Evolutionary conservation across 495 filamentous ascomycete genomes (phyloP).

Genomic region (Rusavskia elegans): DNA sequence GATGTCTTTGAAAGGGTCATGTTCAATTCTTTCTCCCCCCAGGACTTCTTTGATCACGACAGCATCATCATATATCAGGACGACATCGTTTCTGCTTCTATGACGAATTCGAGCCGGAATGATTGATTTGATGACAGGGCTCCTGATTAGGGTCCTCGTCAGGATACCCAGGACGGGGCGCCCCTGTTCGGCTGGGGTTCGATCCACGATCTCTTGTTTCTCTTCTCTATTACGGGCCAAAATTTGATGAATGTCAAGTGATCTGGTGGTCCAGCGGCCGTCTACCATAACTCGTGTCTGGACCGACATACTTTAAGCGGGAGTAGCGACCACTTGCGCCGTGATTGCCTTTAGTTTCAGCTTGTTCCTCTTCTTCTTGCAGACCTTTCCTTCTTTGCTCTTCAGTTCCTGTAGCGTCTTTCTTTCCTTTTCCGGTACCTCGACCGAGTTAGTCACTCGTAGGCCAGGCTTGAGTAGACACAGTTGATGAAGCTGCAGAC

Average conservation of each 20-base stretch:
- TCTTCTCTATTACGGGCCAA: conserved; percentile 15
- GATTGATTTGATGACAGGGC: conserved; percentile 61
- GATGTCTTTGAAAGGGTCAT: conserved; percentile 43
- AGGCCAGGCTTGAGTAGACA: too few relatives aligned
- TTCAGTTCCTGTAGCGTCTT: too few relatives aligned
- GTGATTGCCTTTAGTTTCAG: too few relatives aligned
- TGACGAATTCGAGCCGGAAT: conserved; percentile 64
- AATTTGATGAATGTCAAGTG: conserved; percentile 25
- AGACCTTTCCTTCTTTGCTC: too few relatives aligned
- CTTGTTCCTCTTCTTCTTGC: too few relatives aligned
- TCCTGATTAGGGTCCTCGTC: conserved; percentile 59
- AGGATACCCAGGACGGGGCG: conserved; percentile 50
- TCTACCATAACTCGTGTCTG: conserved; percentile 38
- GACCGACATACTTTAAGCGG: conserved; percentile 14
- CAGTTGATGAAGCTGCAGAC: too few relatives aligned
- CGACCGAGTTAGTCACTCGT: too few relatives aligned
- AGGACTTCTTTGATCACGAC: conserved; percentile 53
- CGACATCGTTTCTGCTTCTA: conserved; percentile 61
- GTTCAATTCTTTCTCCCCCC: conserved; percentile 43
- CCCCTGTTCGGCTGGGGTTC: conserved; percentile 7
- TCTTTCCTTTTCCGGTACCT: too few relatives aligned
- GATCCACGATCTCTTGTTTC: conserved; percentile 1
- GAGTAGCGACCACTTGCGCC: too few relatives aligned
- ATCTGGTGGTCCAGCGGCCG: conserved; percentile 42
- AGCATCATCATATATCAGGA: conserved; percentile 63